Conservation (phyloP, 352 stramenopile species). For the Phytopythium vexans region DNA sequence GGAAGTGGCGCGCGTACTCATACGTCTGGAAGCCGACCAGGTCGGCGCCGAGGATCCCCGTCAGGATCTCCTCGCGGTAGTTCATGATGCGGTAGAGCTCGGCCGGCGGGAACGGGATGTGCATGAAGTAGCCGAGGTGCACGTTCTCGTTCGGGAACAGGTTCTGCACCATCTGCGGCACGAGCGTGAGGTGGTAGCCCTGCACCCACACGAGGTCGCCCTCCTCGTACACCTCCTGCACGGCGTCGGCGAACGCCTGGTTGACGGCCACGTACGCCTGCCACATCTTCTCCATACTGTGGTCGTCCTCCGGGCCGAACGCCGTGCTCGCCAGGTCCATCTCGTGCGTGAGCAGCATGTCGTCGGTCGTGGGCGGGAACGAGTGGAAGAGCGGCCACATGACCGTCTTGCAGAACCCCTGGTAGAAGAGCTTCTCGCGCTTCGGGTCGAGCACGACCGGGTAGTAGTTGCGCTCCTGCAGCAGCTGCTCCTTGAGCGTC, state of each 20-base stretch:
- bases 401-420: conserved; percentile 90
- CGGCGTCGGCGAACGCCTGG: conserved; percentile 81
- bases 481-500: conserved; percentile 78
- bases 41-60: conserved; percentile 83
- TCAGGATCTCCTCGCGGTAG: conserved; percentile 84
- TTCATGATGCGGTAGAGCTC: conserved; percentile 90
- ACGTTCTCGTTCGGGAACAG: conserved; percentile 90
- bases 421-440: conserved; percentile 85
- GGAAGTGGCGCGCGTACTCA: conserved; percentile 88
- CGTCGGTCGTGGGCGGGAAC: conserved; percentile 71
- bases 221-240: conserved; percentile 87
- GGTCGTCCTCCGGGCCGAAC: conserved; percentile 42
- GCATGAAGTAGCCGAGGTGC: conserved; percentile 85
- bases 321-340: conserved; percentile 25
- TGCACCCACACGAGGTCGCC: conserved; percentile 90
- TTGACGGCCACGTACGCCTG: conserved; percentile 89
- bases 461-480: conserved; percentile 90
- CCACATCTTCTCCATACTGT: conserved; percentile 85
- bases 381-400: conserved; percentile 92
- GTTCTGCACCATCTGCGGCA: conserved; percentile 87
- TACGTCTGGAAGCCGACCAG: conserved; percentile 91
- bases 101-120: conserved; percentile 89
- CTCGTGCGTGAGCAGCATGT: conserved; percentile 67
- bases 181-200: conserved; percentile 87
- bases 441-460: conserved; percentile 89